These are phyloP conservation scores for Blepharisma undulans DNA, from an alignment of 169 alveolate species.

Conservation along the genomic window DNA sequence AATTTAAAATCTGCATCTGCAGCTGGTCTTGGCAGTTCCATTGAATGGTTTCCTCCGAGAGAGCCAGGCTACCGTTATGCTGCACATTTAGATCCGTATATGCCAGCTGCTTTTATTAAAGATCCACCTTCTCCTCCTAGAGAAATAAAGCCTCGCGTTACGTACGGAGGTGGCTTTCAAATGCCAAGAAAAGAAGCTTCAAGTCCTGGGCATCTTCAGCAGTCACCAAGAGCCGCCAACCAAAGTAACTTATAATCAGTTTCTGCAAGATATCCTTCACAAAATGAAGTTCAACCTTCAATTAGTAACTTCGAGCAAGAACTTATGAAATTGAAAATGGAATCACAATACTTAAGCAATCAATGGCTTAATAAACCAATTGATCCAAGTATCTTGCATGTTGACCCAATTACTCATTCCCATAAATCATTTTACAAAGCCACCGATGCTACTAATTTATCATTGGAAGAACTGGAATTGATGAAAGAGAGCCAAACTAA, in stretches of 20 bases:
- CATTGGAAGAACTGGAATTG: slow-evolving; percentile 27
- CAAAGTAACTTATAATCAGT: background rate
- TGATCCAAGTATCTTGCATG: background rate
- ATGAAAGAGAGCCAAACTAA: background rate
- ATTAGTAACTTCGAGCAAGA: background rate
- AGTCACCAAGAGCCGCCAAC: background rate
- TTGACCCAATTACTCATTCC: background rate
- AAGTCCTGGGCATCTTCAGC: background rate
- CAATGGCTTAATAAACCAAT: background rate
- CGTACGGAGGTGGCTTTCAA: slow-evolving; percentile 36
- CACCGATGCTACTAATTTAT: background rate
- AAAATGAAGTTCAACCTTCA: background rate
- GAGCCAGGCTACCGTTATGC: background rate
- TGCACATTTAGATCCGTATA: background rate
- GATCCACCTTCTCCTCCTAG: background rate
- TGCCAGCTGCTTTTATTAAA: background rate
- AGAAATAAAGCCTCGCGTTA: background rate
- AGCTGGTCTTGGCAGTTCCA: background rate
- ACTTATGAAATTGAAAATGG: background rate
- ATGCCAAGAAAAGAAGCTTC: background rate
- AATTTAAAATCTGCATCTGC: background rate
- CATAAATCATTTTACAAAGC: background rate
- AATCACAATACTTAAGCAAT: background rate
- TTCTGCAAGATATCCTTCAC: background rate
- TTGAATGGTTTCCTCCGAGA: background rate